Conservation (phyloP, 2,329 filamentous ascomycete species). For the Mycogone perniciosa region DNA sequence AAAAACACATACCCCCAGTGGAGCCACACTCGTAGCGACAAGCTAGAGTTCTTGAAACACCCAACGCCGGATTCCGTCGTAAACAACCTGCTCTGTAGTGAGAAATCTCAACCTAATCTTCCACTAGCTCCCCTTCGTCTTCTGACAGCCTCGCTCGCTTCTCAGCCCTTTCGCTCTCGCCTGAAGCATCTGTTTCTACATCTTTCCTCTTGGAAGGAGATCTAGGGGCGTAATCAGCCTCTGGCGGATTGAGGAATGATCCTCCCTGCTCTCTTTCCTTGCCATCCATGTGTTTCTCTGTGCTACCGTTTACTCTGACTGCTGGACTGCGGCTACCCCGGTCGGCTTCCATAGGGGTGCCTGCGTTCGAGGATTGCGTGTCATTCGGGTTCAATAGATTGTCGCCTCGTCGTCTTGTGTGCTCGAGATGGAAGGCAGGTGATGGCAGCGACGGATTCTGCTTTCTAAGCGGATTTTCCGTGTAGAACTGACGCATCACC, state of each 20-base stretch:
- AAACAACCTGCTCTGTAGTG: neutral
- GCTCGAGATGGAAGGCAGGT: conserved; percentile 50
- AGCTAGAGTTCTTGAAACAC: neutral
- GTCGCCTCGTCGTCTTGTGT: conserved; percentile 46
- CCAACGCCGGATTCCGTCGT: conserved; percentile 4
- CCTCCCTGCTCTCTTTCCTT: conserved; percentile 20
- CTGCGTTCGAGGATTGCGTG: conserved; percentile 41
- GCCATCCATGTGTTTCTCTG: conserved; percentile 24
- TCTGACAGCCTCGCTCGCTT: conserved; percentile 42
- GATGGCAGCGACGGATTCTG: conserved; percentile 48
- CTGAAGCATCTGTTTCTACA: conserved; percentile 27
- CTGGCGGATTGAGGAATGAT: conserved; percentile 29
- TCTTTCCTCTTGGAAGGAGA: conserved; percentile 41
- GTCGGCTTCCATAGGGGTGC: conserved; percentile 43
- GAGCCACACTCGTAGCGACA: neutral
- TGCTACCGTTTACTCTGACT: conserved; percentile 32
- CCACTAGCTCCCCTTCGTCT: conserved; percentile 43
- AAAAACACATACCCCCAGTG: neutral
- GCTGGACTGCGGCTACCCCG: conserved; percentile 44
- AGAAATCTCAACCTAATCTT: conserved; percentile 21
- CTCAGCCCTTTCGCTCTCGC: conserved; percentile 31
- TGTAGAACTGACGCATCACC: conserved; percentile 64
- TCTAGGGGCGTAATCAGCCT: conserved; percentile 24
- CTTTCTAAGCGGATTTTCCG: conserved; percentile 56
- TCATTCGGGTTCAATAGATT: conserved; percentile 35